These are phyloP conservation scores for Coemansia asiatica DNA, from an alignment of 192 early-diverging fungal species.

Conservation along the genomic window DNA sequence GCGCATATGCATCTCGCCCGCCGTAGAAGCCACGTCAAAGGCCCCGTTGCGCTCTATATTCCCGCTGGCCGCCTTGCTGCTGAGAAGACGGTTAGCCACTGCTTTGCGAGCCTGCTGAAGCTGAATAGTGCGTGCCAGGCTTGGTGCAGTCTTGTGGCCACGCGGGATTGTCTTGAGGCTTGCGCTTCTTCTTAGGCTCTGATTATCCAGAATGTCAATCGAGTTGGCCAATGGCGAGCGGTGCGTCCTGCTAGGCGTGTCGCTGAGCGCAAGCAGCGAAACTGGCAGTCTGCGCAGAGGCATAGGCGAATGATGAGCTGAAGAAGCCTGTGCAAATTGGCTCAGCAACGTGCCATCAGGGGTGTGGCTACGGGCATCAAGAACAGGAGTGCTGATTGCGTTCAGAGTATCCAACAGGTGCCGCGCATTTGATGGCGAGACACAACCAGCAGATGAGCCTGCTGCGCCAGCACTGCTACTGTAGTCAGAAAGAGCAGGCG, in stretches of 20 bases:
- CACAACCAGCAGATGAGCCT: conserved; percentile 8
- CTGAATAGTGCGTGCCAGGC: conserved; percentile 53
- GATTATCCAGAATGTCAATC: conserved; percentile 13
- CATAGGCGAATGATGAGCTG: conserved; percentile 11
- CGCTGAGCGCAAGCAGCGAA: conserved; percentile 37
- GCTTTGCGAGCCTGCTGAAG: conserved; percentile 54
- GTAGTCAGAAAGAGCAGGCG: conserved; percentile 1
- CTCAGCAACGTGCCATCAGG: neutral
- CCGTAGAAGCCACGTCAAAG: neutral
- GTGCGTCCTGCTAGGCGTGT: conserved; percentile 22
- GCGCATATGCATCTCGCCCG: conserved; percentile 28
- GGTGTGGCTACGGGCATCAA: conserved; percentile 32
- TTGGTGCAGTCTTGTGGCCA: conserved; percentile 35
- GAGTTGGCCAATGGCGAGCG: conserved; percentile 21
- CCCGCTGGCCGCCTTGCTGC: conserved; percentile 5
- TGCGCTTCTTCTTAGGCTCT: conserved; percentile 31
- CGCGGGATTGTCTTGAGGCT: conserved; percentile 25
- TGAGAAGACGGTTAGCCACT: conserved; percentile 43
- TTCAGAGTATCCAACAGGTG: conserved; percentile 45
- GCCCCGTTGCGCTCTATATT: neutral
- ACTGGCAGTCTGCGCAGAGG: conserved; percentile 49
- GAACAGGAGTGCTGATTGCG: conserved; percentile 43
- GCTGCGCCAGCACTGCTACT: neutral
- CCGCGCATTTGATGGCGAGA: conserved; percentile 46
- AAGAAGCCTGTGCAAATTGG: neutral